Conservation (phyloP, 2,329 filamentous ascomycete genomes). For the Aaosphaeria pasadenensis region DNA sequence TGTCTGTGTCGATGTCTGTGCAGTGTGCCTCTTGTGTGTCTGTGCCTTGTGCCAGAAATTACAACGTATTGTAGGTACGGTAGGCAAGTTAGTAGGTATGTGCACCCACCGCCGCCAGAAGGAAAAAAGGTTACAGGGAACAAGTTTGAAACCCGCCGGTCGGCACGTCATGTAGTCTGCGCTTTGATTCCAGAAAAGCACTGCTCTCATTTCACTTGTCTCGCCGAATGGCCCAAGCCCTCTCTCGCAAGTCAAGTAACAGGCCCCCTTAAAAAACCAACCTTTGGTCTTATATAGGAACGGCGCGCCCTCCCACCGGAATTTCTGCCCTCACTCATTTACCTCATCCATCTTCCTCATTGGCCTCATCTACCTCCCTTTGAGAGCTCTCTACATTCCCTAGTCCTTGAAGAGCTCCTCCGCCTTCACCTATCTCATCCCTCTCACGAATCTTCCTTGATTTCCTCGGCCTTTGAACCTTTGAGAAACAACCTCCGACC, state of each 20-base stretch:
- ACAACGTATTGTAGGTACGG: no score
- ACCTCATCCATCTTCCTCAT: conserved; percentile 1
- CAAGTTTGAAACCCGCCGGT: conserved; percentile 37
- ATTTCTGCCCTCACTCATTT: conserved; percentile 12
- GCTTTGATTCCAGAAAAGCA: conserved; percentile 31
- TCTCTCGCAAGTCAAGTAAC: conserved; percentile 22
- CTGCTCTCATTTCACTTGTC: conserved; percentile 39
- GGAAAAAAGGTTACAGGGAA: conserved; percentile 15
- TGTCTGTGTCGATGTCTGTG: no score
- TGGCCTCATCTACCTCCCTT: not conserved
- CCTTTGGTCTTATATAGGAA: conserved; percentile 28
- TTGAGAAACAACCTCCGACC: not conserved
- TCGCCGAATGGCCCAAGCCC: conserved; percentile 34
- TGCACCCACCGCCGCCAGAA: conserved; percentile 6
- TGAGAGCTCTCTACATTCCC: no score
- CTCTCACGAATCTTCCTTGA: no score
- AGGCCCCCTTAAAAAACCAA: conserved; percentile 24
- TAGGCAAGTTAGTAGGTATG: conserved; percentile 4
- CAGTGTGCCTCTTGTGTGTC: no score
- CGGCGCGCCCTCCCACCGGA: conserved; percentile 19
- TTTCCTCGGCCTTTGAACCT: not conserved
- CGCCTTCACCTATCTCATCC: no score
- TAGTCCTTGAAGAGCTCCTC: no score
- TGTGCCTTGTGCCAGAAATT: no score
- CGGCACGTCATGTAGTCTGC: conserved; percentile 38